phyloP scores from a whole-genome alignment of 2,329 filamentous ascomycete genomes.

The Chaetomium strumarium region DNA sequence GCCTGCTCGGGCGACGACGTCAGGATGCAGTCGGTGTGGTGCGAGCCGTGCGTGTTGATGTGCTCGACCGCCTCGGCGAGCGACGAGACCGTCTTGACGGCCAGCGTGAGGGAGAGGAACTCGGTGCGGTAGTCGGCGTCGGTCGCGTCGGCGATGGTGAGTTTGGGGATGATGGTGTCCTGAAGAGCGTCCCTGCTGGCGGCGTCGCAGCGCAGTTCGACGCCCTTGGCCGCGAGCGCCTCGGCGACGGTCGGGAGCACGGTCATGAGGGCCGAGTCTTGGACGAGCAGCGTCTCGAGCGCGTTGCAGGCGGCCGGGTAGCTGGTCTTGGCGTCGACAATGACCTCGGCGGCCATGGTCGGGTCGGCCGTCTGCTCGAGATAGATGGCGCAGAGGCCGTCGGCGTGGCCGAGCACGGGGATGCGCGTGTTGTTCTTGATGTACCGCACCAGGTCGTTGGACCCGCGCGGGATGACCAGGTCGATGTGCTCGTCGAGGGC shows the following conservation, averaged over 20 bases:
- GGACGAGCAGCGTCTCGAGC: constrained; percentile 84
- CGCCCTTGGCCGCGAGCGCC: constrained; percentile 69
- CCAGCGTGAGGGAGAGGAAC: constrained; percentile 77
- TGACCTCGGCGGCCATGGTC: constrained; percentile 64
- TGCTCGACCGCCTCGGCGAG: constrained; percentile 72
- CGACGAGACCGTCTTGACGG: constrained; percentile 69
- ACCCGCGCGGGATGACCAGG: constrained; percentile 87
- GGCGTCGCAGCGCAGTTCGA: constrained; percentile 74
- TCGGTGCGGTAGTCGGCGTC: constrained; percentile 79
- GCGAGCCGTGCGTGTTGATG: constrained; percentile 87
- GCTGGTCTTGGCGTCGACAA: constrained; percentile 87
- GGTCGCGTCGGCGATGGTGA: constrained; percentile 54
- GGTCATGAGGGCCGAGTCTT: constrained; percentile 61
- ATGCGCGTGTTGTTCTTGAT: constrained; percentile 91
- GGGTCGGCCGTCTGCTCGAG: constrained; percentile 72
- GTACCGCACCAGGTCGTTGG: constrained; percentile 82
- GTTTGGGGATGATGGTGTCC: constrained; percentile 39
- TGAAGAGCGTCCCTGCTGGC: constrained; percentile 59
- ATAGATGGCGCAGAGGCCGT: constrained; percentile 85
- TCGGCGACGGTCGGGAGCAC: constrained; percentile 67
- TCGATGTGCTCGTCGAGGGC: constrained; percentile 83
- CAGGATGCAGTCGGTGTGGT: constrained; percentile 90
- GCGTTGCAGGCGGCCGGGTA: constrained; percentile 96
- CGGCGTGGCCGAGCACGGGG: constrained; percentile 91
- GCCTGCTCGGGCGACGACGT: constrained; percentile 64